Evolutionary conservation across 1,284 basidiomycete species (phyloP), one percentile per base, ranked within the genome.

Genomic region (Apiotrichum sp.): DNA sequence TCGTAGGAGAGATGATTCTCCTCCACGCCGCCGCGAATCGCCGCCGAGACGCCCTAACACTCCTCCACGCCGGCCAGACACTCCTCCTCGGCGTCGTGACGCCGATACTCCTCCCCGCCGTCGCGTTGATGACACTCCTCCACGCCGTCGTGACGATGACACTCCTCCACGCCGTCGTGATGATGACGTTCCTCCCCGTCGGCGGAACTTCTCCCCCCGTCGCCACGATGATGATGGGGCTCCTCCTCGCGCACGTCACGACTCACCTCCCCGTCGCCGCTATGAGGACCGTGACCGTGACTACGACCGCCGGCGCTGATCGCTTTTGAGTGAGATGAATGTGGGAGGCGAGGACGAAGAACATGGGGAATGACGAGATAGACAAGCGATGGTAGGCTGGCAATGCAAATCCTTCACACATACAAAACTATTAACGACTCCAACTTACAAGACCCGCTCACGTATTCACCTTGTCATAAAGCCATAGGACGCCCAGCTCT

Each of bases 11-110:
- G 34, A 44, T 11, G 49, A 52, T 49, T 53, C 61, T 33, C 65
- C 57, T 16, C 52, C 57, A 4, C 56, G 57, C 13, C 52, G 57
- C 14, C 56, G 62, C 31, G 56, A 53, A 41, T 45, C 52, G 3
- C 53, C 49, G 4, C 58, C 62, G 40, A 57, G 41, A 52, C 61
- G 49, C 39, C 46, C 47, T 44, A 44, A 43, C 8, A 47, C 48
- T 22, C 55, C 53, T 8, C 33, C 45, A 6, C 32, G 45, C 11
- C 32, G 45, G 29, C 33, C 45, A 3, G 47, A 38, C 29, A 36
- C 47, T 38, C 61, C 62, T 11, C 57, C 66, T 8, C 43, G 43
- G 14, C 29, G 29, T 11, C 49, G 58, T 22, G 49, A 52, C 36
- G 53, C 36, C 8, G 36, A 51, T 52, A 29, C 42, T 11, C 41